Conservation (phyloP, 164 flowering plant genomes). For the Cinnamomum chago region DNA sequence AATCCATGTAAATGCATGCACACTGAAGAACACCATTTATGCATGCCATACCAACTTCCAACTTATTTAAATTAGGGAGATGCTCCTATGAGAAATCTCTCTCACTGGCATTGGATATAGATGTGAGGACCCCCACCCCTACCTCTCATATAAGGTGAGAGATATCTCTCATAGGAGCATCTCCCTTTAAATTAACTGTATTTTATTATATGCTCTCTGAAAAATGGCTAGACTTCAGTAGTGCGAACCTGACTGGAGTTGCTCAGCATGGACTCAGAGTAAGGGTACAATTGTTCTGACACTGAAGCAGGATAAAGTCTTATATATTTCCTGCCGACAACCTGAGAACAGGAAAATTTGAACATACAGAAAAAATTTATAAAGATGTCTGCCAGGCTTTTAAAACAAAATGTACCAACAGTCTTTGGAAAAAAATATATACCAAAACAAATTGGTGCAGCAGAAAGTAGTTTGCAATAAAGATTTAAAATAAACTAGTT, state of each 20-base stretch:
- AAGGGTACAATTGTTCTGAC: conserved; percentile 75
- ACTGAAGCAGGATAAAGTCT: conserved; percentile 79
- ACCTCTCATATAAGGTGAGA: too few species aligned
- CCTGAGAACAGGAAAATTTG: conserved; percentile 36
- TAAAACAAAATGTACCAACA: too few species aligned
- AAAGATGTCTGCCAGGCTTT: neutral
- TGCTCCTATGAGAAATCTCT: too few species aligned
- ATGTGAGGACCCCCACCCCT: too few species aligned
- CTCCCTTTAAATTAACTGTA: too few species aligned
- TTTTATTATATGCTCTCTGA: neutral
- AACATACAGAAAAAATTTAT: neutral
- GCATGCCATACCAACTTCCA: neutral
- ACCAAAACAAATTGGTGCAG: neutral
- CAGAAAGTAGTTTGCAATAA: neutral
- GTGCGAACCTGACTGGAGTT: conserved; percentile 82
- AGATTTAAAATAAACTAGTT: neutral
- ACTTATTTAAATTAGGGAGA: neutral
- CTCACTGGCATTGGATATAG: too few species aligned
- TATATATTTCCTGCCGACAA: conserved; percentile 91
- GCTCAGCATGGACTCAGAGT: conserved; percentile 73
- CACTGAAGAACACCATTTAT: neutral
- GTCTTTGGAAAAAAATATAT: too few species aligned
- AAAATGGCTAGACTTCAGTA: neutral
- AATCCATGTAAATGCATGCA: neutral
- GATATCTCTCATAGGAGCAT: too few species aligned